phyloP scores from a whole-genome alignment of 2,329 filamentous ascomycete genomes.

The Arachnomyces sp. region DNA sequence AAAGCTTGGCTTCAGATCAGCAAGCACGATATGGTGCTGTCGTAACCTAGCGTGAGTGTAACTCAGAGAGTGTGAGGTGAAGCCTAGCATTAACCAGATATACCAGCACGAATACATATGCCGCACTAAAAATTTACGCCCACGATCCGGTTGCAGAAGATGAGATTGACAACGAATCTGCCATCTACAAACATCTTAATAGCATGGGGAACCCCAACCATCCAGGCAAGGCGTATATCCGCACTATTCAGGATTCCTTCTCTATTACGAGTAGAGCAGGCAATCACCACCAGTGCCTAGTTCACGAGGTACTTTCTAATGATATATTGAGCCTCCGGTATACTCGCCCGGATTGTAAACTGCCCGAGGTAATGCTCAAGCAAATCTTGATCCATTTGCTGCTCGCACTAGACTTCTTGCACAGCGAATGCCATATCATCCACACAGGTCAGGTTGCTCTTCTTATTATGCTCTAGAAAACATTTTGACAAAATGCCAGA shows the following conservation, averaged over 20 bases:
- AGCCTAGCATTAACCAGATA: conserved; percentile 15
- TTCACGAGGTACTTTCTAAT: conserved; percentile 12
- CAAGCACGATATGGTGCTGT: conserved; percentile 2
- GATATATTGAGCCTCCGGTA: not conserved
- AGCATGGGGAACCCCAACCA: conserved; percentile 13
- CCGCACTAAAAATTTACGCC: conserved; percentile 17
- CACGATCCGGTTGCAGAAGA: conserved; percentile 16
- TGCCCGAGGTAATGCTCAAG: conserved; percentile 1
- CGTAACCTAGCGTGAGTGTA: conserved; percentile 4
- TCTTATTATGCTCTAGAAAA: conserved; percentile 9
- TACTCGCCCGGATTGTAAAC: not conserved
- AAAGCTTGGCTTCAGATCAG: conserved; percentile 1
- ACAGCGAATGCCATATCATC: conserved; percentile 7
- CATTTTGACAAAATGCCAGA: conserved; percentile 12
- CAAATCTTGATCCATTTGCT: conserved; percentile 2
- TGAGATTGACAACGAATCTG: conserved; percentile 16
- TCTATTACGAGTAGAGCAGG: conserved; percentile 13
- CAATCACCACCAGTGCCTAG: conserved; percentile 16
- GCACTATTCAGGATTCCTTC: conserved; percentile 16
- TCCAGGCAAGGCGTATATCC: conserved; percentile 12
- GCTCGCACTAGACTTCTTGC: conserved; percentile 6
- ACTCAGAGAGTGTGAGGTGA: conserved; percentile 8
- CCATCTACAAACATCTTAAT: conserved; percentile 17
- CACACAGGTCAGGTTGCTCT: conserved; percentile 8
- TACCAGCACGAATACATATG: conserved; percentile 17